Evolutionary conservation across 768 basidiomycete species (phyloP), one percentile per base, ranked within the genome.

Genomic region (Trametes cubensis): DNA sequence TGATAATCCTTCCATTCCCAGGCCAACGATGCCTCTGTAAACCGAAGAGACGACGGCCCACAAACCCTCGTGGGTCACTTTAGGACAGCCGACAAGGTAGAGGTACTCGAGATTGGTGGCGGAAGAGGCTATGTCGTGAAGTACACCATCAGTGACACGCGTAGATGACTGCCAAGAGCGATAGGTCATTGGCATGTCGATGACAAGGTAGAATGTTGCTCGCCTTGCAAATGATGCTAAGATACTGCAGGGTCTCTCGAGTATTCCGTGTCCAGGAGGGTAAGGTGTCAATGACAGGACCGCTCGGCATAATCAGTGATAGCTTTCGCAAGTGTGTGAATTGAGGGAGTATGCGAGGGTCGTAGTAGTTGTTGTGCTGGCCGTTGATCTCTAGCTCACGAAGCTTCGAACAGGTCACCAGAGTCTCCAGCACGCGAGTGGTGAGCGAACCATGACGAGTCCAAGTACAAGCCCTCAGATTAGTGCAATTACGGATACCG

Each of bases 361-460:
- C 74, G 64, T 88, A 90, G 55, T 84, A 76, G 42, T 67, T 64
- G 45, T 79, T 78, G 66, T 79, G 78, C 55, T 84, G 80, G 1
- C 90, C 91, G 57, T 93, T 94, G 44, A 94, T 81, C 69, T 90
- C 88, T 2, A 93, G 74, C 51, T 85, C 85, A 28, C 73, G 67
- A 8, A 93, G 74, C 1, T 74, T 66, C 1, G 70, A 66, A 20
- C 78, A 81, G 13, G 69, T 48, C 6, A 72, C 73, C 6, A 93
- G 74, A 18, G 83, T 81, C n/a, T 76, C 64, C 10, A 94, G 77
- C 38, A 90, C 81, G 0, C 76, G 74, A 5, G 86, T 82, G 42
- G 78, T 83, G 21, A 93, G 73, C 4, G 92, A 86, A 4, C 90
- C 88, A 65, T 92, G 88, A 45, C 91, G 83, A 11, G 92, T 93